Percentiles rank a stretch among this genome's conserved stretches.
These are phyloP conservation scores for Auricularia heimuer DNA, from an alignment of 768 basidiomycete species.

Conservation along the genomic window DNA sequence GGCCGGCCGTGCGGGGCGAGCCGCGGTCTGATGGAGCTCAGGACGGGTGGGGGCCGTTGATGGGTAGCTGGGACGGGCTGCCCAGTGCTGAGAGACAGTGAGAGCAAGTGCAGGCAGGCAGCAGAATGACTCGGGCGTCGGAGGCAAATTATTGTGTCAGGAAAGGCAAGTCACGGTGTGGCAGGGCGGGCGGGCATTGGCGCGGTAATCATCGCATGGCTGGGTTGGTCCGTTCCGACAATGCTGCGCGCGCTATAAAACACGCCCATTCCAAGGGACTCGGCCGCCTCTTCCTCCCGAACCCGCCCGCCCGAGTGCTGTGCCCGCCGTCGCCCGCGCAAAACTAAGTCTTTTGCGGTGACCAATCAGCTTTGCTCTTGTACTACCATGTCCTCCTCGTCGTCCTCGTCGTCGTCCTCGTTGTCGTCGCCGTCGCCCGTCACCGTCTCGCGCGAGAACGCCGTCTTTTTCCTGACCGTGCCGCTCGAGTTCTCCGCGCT, in stretches of 20 bases:
- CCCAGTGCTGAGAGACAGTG: background rate
- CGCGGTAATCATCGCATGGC: background rate
- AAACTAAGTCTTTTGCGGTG: conserved; percentile 1
- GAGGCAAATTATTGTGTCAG: background rate
- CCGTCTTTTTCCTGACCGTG: background rate
- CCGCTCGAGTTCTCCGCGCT: background rate
- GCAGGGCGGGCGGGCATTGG: background rate
- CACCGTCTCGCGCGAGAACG: background rate
- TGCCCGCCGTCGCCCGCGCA: background rate
- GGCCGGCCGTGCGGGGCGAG: background rate
- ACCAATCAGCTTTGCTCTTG: background rate
- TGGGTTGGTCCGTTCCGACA: background rate
- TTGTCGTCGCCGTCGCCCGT: background rate
- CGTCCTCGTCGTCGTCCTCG: background rate
- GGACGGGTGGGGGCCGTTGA: background rate
- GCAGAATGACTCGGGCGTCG: background rate
- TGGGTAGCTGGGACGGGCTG: background rate
- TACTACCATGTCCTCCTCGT: background rate
- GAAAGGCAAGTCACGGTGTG: background rate
- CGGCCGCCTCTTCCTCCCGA: background rate
- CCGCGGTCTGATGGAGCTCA: background rate
- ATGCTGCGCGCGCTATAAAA: background rate
- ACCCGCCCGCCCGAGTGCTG: background rate
- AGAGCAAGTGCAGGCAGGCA: background rate
- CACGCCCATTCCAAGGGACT: background rate